phyloP scores from a whole-genome alignment of 192 early-diverging fungal species.

The Thamnidium elegans region DNA sequence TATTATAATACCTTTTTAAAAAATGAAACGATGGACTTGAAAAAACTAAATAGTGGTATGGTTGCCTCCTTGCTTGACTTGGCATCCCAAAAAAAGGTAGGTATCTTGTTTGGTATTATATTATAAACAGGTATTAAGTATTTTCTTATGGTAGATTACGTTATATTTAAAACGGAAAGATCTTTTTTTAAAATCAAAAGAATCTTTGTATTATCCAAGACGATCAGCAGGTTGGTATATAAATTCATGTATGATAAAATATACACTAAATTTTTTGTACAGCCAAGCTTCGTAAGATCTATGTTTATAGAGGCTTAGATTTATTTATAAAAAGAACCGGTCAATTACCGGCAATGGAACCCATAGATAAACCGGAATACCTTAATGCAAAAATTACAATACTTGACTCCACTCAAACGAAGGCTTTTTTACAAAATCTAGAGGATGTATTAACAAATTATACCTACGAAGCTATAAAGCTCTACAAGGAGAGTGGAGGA shows the following conservation, averaged over 20 bases:
- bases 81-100: conserved; percentile 2
- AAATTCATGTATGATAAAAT: too few species aligned
- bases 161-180: neutral
- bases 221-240: neutral
- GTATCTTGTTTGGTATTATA: neutral
- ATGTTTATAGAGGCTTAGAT: too few species aligned
- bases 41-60: neutral
- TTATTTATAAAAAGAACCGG: too few species aligned
- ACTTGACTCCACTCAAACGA: too few species aligned
- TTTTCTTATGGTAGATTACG: neutral
- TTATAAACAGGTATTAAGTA: too few species aligned
- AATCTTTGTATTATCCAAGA: neutral
- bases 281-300: too few species aligned
- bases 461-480: neutral
- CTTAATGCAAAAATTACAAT: too few species aligned
- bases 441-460: too few species aligned
- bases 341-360: too few species aligned
- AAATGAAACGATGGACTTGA: neutral
- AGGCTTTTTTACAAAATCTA: too few species aligned
- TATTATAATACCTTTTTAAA: neutral
- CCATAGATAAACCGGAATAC: too few species aligned
- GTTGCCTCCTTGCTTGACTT: neutral
- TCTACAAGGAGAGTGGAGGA: neutral
- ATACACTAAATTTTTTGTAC: too few species aligned
- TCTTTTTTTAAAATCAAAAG: neutral